Base-by-base conservation (phyloP, 1,284 basidiomycete species). In the Boletus mariae region DNA sequence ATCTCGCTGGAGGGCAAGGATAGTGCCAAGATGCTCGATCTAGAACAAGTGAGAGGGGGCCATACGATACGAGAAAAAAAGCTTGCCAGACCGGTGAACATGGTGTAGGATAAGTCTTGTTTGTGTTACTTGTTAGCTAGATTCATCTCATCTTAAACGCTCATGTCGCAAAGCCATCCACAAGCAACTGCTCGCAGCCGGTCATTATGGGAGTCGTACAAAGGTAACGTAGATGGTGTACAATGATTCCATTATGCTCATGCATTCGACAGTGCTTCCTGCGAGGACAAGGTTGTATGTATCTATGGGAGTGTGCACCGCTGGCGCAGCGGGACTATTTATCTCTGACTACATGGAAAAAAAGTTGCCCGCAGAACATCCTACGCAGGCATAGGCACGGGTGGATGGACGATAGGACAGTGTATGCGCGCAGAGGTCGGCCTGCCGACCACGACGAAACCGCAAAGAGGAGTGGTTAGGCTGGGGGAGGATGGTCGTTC, bases 11-110 rank as follows among this genome's bases (percentile, higher is more conserved):
- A 93, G 82, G 54, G 76, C 73, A 17, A 78, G 75, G 47, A 95
- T 83, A 1, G 78, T 84, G 51, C 91, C 93, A 20, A 94, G 75
- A 58, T 87, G 88, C 75, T 95, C 92, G 51, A 92, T 86, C 87
- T 89, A 61, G 25, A 53, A 0, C 47, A 47, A 34, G 20, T 61
- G 50, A 65, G 55, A 41, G 13, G 0, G 32, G 31, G 10, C 5
- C 5, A 26, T 7, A 13, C n/a, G 15, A 25, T 6, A 13, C 29
- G 41, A 28, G 11, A 12, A 44, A 10, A n/a, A 8, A 28, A 37
- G 62, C 82, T 66, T 75, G 85, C 85, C 71, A 88, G 76, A 63
- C 85, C 85, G 57, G 85, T 88, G 67, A 86, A 86, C 84, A 86
- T 63, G 37, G 15, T 10, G 26, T 15, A 25, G 8, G 13, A 26